Conservation (phyloP, 1,139 yeast species). For the Geotrichum histeridarum region DNA sequence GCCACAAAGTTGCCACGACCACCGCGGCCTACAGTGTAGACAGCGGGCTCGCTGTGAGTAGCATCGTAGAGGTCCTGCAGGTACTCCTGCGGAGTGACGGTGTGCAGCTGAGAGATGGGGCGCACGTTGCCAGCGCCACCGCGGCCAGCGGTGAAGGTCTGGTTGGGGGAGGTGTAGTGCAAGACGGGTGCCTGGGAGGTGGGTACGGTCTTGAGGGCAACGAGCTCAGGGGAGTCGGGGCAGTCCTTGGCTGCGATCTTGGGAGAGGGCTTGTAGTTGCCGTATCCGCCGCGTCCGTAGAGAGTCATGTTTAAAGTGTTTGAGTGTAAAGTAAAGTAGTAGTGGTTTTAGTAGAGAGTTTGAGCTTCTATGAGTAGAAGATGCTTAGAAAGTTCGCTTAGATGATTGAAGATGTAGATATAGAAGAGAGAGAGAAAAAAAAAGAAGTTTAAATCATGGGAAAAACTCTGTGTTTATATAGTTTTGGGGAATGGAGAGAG, state of each 20-base stretch:
- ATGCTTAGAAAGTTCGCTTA: too few species aligned
- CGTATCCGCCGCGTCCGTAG: constrained; percentile 37
- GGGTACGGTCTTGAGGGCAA: constrained; percentile 21
- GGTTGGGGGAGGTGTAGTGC: constrained; percentile 35
- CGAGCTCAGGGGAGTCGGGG: constrained; percentile 19
- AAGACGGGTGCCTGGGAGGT: constrained; percentile 37
- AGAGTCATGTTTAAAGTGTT: constrained; percentile 28
- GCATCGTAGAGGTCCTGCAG: constrained; percentile 35
- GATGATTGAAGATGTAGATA: too few species aligned
- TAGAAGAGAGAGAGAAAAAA: too few species aligned
- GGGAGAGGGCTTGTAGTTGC: constrained; percentile 29
- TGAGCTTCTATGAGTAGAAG: neutral
- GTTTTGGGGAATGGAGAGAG: too few species aligned
- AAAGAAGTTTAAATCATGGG: too few species aligned
- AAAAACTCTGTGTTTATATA: too few species aligned
- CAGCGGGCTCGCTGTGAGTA: constrained; percentile 32
- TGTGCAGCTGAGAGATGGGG: constrained; percentile 31
- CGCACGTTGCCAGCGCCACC: constrained; percentile 39
- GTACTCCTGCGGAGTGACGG: constrained; percentile 36
- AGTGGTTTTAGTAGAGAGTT: neutral
- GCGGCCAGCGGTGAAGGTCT: constrained; percentile 38
- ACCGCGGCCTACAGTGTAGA: constrained; percentile 39
- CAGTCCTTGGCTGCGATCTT: constrained; percentile 14
- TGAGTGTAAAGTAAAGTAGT: neutral
- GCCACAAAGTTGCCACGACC: constrained; percentile 36